Conservation (phyloP, 176 grass and related monocot genomes). For the Oryza glumipatula region DNA sequence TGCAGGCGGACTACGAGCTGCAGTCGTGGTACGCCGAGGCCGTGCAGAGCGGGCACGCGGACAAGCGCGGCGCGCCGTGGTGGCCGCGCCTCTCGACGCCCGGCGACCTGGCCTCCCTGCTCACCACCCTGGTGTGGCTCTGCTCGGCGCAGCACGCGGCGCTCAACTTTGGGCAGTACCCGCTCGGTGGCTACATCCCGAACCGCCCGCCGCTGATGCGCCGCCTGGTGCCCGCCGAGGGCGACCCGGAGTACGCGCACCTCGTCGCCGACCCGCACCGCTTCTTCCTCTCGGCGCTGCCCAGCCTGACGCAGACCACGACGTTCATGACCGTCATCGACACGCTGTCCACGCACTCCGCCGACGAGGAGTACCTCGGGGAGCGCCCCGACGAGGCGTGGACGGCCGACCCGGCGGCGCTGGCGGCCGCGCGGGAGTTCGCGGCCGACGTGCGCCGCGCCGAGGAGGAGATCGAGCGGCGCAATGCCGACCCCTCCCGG, state of each 20-base stretch:
- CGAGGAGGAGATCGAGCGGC: conserved; percentile 74
- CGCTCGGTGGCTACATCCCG: conserved; percentile 88
- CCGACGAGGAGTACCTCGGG: conserved; percentile 91
- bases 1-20: conserved; percentile 73
- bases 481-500: conserved; percentile 57
- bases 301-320: conserved; percentile 80
- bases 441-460: conserved; percentile 52
- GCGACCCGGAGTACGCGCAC: conserved; percentile 78
- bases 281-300: conserved; percentile 89
- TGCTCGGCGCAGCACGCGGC: conserved; percentile 92
- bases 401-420: conserved; percentile 69
- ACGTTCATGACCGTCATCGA: conserved; percentile 99
- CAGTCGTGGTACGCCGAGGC: conserved; percentile 88
- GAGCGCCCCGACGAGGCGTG: conserved; percentile 69
- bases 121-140: conserved; percentile 88
- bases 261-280: conserved; percentile 71
- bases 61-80: conserved; percentile 79
- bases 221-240: conserved; percentile 72
- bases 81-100: conserved; percentile 74
- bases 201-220: conserved; percentile 96
- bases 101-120: conserved; percentile 61
- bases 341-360: conserved; percentile 95
- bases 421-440: conserved; percentile 62
- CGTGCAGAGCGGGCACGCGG: conserved; percentile 72
- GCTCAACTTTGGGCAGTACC: conserved; percentile 98